A percentile compares a stretch with the other conserved stretches of the same genome.
Conservation (phyloP, 2,329 filamentous ascomycete genomes). For the Claviceps capensis region DNA sequence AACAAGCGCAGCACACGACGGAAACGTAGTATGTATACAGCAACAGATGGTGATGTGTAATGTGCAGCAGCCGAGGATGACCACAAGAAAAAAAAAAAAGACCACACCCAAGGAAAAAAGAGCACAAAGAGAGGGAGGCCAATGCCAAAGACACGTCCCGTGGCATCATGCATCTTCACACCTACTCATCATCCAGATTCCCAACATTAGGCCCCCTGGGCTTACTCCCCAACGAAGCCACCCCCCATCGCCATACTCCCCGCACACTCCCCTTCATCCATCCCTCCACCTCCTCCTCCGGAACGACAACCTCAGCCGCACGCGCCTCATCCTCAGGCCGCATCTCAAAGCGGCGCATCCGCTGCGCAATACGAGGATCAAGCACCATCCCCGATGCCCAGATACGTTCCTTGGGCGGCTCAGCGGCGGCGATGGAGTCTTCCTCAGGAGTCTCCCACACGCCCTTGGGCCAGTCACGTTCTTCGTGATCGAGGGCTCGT, state of each 20-base stretch:
- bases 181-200: constrained; percentile 23
- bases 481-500: constrained; percentile 52
- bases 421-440: constrained; percentile 20
- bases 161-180: background rate
- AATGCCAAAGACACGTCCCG: background rate
- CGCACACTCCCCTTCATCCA: constrained; percentile 49
- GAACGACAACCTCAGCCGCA: constrained; percentile 46
- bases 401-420: constrained; percentile 48
- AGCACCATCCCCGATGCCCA: constrained; percentile 65
- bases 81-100: background rate
- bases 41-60: no score
- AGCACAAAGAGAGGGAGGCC: background rate
- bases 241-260: constrained; percentile 37
- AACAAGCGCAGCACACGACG: no score
- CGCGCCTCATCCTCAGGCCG: constrained; percentile 54
- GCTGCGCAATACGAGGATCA: constrained; percentile 58
- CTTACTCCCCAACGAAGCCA: constrained; percentile 24
- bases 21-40: no score
- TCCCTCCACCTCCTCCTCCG: constrained; percentile 56
- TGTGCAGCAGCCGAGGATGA: no score
- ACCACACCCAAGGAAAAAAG: background rate
- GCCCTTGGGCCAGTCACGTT: constrained; percentile 75
- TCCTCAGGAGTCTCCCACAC: constrained; percentile 39
- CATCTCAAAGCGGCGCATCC: constrained; percentile 72
- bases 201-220: constrained; percentile 28